Percentiles rank a stretch among this genome's conserved stretches.
Conservation (phyloP, 371 early-diverging fungal species). For the Actinomucor elegans region DNA sequence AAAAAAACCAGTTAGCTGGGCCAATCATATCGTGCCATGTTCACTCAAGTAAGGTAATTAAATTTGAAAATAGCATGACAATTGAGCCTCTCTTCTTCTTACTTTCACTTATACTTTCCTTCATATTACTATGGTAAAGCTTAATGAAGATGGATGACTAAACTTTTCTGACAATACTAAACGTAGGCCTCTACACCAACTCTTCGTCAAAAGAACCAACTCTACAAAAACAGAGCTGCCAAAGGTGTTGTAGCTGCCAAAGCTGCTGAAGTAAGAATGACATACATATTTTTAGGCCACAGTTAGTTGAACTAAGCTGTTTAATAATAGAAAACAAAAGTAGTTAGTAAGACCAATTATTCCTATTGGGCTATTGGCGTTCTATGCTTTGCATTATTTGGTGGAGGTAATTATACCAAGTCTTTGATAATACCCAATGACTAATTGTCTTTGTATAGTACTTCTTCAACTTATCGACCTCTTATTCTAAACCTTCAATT, state of each 20-base stretch:
- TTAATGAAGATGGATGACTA: too few species aligned
- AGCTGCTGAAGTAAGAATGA: slow-evolving; percentile 13
- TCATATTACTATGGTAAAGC: not conserved
- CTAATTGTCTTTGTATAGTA: not conserved
- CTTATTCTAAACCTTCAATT: slow-evolving; percentile 15
- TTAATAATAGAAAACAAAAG: slow-evolving; percentile 6
- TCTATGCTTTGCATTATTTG: slow-evolving; percentile 21
- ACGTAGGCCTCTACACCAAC: slow-evolving; percentile 31
- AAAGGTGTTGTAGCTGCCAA: slow-evolving; percentile 18
- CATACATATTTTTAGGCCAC: not conserved
- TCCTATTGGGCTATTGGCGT: slow-evolving; percentile 20
- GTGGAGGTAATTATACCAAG: slow-evolving; percentile 17
- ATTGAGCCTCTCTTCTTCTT: not conserved
- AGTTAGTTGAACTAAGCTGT: not conserved
- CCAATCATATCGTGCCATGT: too few species aligned
- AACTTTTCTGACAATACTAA: not conserved
- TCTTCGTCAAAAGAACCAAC: slow-evolving; percentile 28
- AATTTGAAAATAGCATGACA: too few species aligned
- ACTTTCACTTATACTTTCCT: not conserved
- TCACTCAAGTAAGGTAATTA: too few species aligned
- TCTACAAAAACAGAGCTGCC: slow-evolving; percentile 24
- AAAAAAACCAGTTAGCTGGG: too few species aligned
- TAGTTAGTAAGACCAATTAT: slow-evolving; percentile 5
- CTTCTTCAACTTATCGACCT: slow-evolving; percentile 17
- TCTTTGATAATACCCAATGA: not conserved